phyloP scores from a whole-genome alignment of 148 eudicot genomes.

The Polygonum maritimum region DNA sequence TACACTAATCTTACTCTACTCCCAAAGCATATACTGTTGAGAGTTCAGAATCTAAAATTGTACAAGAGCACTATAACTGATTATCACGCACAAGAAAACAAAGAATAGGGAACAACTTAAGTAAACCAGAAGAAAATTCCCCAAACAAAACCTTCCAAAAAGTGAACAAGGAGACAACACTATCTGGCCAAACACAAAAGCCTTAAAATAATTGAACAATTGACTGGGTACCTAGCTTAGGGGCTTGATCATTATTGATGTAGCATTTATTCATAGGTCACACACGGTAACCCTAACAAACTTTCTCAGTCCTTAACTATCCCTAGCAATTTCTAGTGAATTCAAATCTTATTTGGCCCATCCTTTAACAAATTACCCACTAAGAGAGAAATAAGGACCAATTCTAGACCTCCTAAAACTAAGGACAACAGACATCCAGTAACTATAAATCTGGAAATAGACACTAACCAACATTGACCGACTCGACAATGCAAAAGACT shows the following conservation, averaged over 20 bases:
- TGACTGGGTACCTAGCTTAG: not conserved
- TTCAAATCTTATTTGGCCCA: not conserved
- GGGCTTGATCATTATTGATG: not conserved
- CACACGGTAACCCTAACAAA: too few relatives aligned
- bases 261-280: too few relatives aligned
- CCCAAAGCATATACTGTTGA: not conserved
- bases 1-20: not conserved
- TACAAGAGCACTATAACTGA: not conserved
- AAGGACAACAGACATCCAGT: too few relatives aligned
- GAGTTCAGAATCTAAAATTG: not conserved
- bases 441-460: too few relatives aligned
- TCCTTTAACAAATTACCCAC: not conserved
- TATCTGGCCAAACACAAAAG: not conserved
- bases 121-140: not conserved
- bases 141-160: not conserved
- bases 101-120: not conserved
- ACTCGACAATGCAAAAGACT: too few relatives aligned
- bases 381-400: too few relatives aligned
- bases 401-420: too few relatives aligned
- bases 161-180: not conserved
- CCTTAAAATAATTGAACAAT: not conserved
- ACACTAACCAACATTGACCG: too few relatives aligned
- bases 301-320: too few relatives aligned
- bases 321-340: too few relatives aligned
- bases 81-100: not conserved